Evolutionary conservation across 2,329 filamentous ascomycete genomes (phyloP).

Genomic region (Fonsecaea monophora): DNA sequence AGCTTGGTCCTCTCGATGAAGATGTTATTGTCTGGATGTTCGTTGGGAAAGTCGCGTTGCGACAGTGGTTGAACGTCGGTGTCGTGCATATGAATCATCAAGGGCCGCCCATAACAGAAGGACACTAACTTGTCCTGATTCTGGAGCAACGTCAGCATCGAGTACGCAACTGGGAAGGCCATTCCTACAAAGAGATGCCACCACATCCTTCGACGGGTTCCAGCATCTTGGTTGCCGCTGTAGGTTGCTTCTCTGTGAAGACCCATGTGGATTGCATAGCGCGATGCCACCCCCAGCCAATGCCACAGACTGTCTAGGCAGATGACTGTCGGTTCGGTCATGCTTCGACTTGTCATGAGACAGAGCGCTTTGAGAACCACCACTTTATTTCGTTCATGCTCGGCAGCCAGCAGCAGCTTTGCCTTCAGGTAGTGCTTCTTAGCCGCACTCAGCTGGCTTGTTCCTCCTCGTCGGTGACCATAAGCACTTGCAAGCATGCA

Average conservation of each 20-base stretch:
- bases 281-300: conserved; percentile 21
- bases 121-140: conserved; percentile 29
- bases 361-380: conserved; percentile 25
- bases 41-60: conserved; percentile 24
- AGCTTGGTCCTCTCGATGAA: conserved; percentile 62
- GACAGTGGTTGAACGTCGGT: conserved; percentile 27
- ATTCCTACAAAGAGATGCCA: conserved; percentile 29
- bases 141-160: conserved; percentile 24
- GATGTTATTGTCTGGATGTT: conserved; percentile 27
- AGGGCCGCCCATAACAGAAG: conserved; percentile 28
- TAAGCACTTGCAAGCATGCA: conserved; percentile 26
- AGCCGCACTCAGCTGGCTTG: conserved; percentile 26
- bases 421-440: conserved; percentile 27
- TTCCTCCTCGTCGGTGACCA: conserved; percentile 23
- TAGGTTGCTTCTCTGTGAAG: conserved; percentile 30
- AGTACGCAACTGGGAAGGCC: background rate
- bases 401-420: conserved; percentile 23
- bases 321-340: conserved; percentile 17
- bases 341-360: conserved; percentile 26
- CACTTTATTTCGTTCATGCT: conserved; percentile 28
- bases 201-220: conserved; percentile 29
- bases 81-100: conserved; percentile 23
- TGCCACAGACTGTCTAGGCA: conserved; percentile 26
- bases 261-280: conserved; percentile 29
- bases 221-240: conserved; percentile 21